Base-by-base conservation (phyloP, 2,329 filamentous ascomycete genomes). In the Alternaria alternata region DNA sequence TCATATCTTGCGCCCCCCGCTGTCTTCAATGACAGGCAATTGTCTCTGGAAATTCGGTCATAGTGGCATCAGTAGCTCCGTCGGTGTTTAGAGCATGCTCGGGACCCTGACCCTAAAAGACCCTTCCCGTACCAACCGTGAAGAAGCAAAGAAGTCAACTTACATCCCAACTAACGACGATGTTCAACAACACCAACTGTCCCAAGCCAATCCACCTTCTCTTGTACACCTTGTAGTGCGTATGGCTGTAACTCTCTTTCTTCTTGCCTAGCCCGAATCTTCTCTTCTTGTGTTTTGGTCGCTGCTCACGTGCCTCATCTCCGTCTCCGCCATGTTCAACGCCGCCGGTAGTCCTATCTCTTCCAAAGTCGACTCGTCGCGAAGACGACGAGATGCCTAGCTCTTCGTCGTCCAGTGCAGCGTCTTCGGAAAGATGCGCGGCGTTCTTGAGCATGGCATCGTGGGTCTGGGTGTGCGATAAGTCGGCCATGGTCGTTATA, bases 81-180 rank as follows among this genome's bases (percentile, higher is more conserved):
- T 36, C 14, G 11, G 9, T 3, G 0, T 12, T 32, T 5, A 12
- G 0, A 36, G 6, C 12, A 2, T 14, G 1, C 32, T 2, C 32
- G 6, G 32, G 32, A 36, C 32, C 32, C 32, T 36, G 32, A 36
- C 32, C 14, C 14, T 39, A 16, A 16, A 22, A 22, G 44, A 48
- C 44, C 44, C 41, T 11, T 11, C 16, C 36, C 22, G n/a, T 20
- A 39, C 32, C 44, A 46, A 5, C 5, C 18, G 14, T 32, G 46
- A 59, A 56, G 30, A 34, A 48, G n/a, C 12, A 34, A 48, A 12
- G 18, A 26, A 22, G 24, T 56, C 44, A 42, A 89, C 92, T 84
- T 85, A 95, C 92, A 86, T 96, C 93, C 94, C 94, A 98, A 73
- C 92, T 96, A 42, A 97, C 90, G 62, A 98, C 88, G 57, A 97